Evolutionary conservation across 75 land plant species (phyloP), one percentile per base, ranked within the genome.

Genomic region (Gnetum montanum): DNA sequence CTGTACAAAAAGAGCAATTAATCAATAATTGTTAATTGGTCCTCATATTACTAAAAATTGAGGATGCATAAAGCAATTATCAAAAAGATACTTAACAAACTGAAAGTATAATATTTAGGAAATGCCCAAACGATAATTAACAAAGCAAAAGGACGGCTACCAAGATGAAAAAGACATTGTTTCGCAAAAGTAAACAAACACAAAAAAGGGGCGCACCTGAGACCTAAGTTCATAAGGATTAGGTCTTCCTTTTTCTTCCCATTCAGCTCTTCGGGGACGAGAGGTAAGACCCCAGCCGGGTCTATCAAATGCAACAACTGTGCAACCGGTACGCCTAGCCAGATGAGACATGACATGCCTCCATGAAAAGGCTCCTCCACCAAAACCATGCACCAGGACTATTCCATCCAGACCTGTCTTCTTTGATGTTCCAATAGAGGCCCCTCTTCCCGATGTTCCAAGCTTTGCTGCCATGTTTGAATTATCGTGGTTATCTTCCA

Each of bases 201-300:
- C n/a, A n/a, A n/a, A n/a, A n/a, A n/a, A n/a, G n/a, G n/a, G n/a
- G n/a, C n/a, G 31, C 24, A 89, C 95, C 87, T 90, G 96, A 27
- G 78, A 71, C 23, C 83, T 78, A 61, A 90, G 81, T 52, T 83
- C 85, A 52, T 90, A 90, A 24, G 96, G 96, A 59, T 90, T 90
- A n/a, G 77, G 70, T 36, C 71, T 44, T 25, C 73, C 61, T 26
- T 86, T 76, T 28, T 71, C 72, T 59, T 83, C 90, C 96, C 96
- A 90, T 28, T 90, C 87, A 45, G 63, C 64, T 64, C 77, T 66
- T 5, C 58, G 49, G 4, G 77, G 87, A 33, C 96, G 74, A n/a
- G 92, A 79, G 40, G 92, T 90, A 34, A 90, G 63, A 7, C 96
- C 96, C 91, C 91, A 90, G 0, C 96, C 96, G 33, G 96, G 96